Base-by-base conservation (phyloP, 257 asterid species). In the Nicotiana benthamiana region DNA sequence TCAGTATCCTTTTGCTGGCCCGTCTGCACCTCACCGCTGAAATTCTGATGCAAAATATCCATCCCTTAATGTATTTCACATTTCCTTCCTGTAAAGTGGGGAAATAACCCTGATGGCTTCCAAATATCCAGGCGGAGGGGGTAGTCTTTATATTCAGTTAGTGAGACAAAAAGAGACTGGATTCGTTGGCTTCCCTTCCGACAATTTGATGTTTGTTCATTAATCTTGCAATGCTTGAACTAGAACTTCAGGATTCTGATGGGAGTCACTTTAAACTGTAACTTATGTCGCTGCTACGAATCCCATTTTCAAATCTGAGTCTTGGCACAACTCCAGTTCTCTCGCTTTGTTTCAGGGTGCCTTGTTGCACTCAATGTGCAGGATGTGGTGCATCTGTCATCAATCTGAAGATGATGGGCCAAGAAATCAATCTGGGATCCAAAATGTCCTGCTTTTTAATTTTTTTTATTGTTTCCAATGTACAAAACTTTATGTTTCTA, bases 1-100 rank as follows among this genome's bases (percentile, higher is more conserved):
- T 22, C 89, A 92, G 63, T 91, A 93, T 84, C 86, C 97, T 53
- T 92, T 90, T 80, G 91, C 86, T 8, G 96, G 93, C 26, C 94
- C 92, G 9, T 83, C 92, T 82, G 80, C 77, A 4, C 81, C 88
- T 0, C 87, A 62, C 17, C 87, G 68, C 79, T 85, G 90, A 87
- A 80, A 79, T 54, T 48, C 1, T 26, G 40, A 36, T 4, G 36
- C 77, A 70, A 20, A 70, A 22, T 18, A 70, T 6, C 36, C 78
- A 72, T 72, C 57, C 77, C 36, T 3, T 24, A 20, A 40, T 36
- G 76, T 57, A n/a, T 57, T 57, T 57, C 27, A n/a, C 63, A 18
- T 66, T 9, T 66, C 75, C 52, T 66, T 66, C 28, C 27, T 65
- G 51, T 65, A 32, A 30, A 30, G 75, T 9, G 30, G 75, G 75